These are phyloP conservation scores for Aspergillus calidoustus DNA, from an alignment of 2,329 filamentous ascomycete species.

Conservation along the genomic window DNA sequence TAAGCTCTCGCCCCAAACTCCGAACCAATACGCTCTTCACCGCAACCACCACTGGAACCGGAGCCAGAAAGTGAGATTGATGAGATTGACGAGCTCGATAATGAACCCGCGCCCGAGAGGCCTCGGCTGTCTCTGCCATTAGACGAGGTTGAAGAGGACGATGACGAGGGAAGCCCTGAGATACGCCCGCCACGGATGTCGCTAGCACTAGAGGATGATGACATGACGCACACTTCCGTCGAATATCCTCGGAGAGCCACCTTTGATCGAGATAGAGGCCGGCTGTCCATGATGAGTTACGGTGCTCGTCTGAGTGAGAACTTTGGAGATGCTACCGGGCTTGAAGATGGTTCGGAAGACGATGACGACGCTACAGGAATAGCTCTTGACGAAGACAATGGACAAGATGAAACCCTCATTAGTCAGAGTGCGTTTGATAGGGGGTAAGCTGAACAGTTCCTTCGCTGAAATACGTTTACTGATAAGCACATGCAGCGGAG, in stretches of 20 bases:
- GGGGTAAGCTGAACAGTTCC: constrained; percentile 34
- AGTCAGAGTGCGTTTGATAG: constrained; percentile 45
- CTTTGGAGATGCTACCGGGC: constrained; percentile 53
- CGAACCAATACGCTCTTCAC: constrained; percentile 53
- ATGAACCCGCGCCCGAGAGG: constrained; percentile 51
- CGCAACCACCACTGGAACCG: constrained; percentile 37
- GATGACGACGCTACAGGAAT: constrained; percentile 45
- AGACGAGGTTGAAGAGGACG: constrained; percentile 50
- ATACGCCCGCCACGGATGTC: constrained; percentile 45
- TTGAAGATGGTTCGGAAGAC: constrained; percentile 49
- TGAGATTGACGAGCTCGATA: constrained; percentile 53
- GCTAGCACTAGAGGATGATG: constrained; percentile 51
- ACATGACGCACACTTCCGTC: constrained; percentile 46
- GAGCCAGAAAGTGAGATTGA: constrained; percentile 30
- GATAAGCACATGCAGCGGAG: constrained; percentile 39
- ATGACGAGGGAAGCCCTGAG: constrained; percentile 48
- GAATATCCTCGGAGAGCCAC: constrained; percentile 50
- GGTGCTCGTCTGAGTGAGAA: constrained; percentile 54
- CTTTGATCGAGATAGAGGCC: constrained; percentile 41
- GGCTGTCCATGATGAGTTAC: constrained; percentile 50
- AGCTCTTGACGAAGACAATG: constrained; percentile 39
- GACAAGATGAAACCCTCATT: constrained; percentile 41
- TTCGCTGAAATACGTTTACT: not conserved
- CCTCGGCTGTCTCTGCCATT: constrained; percentile 52
- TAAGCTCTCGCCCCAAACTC: constrained; percentile 56